These are phyloP conservation scores for Durusdinium trenchii DNA, from an alignment of 73 alveolate species.

Conservation along the genomic window DNA sequence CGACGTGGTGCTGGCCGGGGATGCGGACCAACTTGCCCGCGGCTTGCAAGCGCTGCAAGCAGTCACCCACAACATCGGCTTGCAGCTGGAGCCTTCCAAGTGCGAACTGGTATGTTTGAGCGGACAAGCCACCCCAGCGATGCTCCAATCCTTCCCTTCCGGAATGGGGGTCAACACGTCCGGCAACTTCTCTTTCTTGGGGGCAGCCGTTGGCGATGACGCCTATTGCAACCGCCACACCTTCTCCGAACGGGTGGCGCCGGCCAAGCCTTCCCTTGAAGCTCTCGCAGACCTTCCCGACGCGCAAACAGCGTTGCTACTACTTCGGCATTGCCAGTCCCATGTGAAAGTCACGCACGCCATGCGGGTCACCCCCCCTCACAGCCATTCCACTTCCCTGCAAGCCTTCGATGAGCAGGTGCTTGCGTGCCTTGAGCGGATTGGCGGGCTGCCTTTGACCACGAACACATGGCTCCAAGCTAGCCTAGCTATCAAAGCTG, in stretches of 20 bases:
- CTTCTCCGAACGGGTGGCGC: background rate
- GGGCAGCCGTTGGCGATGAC: background rate
- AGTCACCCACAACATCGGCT: background rate
- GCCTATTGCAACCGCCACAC: background rate
- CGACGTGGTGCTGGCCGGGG: conserved; percentile 24
- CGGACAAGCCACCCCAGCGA: background rate
- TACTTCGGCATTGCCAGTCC: background rate
- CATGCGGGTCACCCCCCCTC: conserved; percentile 4
- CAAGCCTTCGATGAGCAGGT: background rate
- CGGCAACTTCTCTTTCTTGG: background rate
- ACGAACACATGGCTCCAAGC: background rate
- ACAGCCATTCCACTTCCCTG: background rate
- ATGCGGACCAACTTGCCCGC: background rate
- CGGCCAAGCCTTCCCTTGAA: background rate
- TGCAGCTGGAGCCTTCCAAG: background rate
- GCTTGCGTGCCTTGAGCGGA: background rate
- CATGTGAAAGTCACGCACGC: background rate
- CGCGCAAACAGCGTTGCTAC: background rate
- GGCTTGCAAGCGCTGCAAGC: background rate
- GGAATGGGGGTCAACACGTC: background rate
- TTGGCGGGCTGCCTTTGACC: background rate
- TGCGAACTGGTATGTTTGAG: background rate
- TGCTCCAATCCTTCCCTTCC: background rate
- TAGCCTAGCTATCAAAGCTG: background rate
- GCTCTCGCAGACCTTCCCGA: background rate